Base-by-base conservation (phyloP, 768 basidiomycete genomes). In the Russula sp. region DNA sequence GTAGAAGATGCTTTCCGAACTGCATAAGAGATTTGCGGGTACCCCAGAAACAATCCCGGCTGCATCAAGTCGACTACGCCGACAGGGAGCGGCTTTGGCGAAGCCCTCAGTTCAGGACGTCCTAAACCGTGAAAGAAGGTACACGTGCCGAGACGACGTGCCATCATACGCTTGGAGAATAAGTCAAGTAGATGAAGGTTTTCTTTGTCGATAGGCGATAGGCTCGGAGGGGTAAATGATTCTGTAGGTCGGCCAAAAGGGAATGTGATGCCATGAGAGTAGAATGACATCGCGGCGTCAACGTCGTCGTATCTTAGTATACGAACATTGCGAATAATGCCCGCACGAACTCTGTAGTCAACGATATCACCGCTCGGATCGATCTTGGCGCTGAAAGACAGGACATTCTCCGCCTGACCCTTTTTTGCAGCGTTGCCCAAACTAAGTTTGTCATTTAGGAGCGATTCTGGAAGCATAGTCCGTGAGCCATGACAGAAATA, bases 321-420 rank as follows among this genome's bases (percentile, higher is more conserved):
- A 48, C 78, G 70, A 56, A 93, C 73, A 60, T 94, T 90, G 48
- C 83, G 81, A 52, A 97, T 75, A 58, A 93, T 67, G 2, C 88
- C 91, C 2, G 90, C 81, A 10, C 83, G 79, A 36, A 97, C 81
- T 63, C 78, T 77, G 66, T 81, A 79, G 58, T 95, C 91, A 11
- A 82, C 66, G 41, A 96, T 78, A n/a, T 83, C 76, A 0, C 92
- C 91, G 2, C 70, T 64, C 0, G 73, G 64, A 63, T 84, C 79
- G 8, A 98, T 62, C 67, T 86, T 86, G 55, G 79, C 77, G 61
- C 93, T 96, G 74, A 98, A 93, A 0, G 92, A 86, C 65, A 99
- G 67, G 2, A 86, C 86, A 7, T 78, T 80, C 66, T 87, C 84
- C 0, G 75, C 73, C 2, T 68, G 61, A 16, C 74, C 75, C n/a